Base-by-base conservation (phyloP, 1,139 yeast genomes). In the Lodderomyces theae region DNA sequence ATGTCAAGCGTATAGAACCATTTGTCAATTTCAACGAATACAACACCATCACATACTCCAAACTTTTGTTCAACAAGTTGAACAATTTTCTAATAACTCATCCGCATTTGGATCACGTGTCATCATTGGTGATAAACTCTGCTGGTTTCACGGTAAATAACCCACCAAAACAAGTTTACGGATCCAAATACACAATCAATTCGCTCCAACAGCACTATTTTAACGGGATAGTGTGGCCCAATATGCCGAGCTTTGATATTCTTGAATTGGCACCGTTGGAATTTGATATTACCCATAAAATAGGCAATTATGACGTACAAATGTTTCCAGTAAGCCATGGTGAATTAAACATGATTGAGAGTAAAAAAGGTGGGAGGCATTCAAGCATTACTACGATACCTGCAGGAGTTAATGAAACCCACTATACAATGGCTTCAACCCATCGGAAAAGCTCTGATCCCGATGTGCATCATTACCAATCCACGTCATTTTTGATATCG, bases 211-310 rank as follows among this genome's bases (percentile, higher is more conserved):
- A 60, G 2, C 74, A 82, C 56, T 61, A 86, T 0, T 88, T 88
- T 62, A 89, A 89, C 58, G 88, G 85, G 33, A 54, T 66, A 5
- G 69, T 86, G 4, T 89, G 97, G 97, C 97, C 97, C 4, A 74
- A 84, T 50, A 63, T 82, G 61, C 71, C 75, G 6, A 58, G 63
- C 40, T 61, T 60, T 44, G 66, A 69, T 47, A 54, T 57, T 41
- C 47, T 61, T 17, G 56, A 51, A 9, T 51, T 69, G 16, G 42
- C 50, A 6, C 34, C 53, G 3, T 45, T 58, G 15, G 51, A 50
- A 13, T 61, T 48, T 40, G 45, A 55, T 35, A 32, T 40, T 9
- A 38, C 49, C 1, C 47, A 56, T 26, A 6, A 40, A 1, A 45
- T 63, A 6, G 56, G 58, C 0, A 44, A 47, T 17, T 66, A 51